phyloP scores from a whole-genome alignment of 2,329 filamentous ascomycete species.

The Incumbomyces lentus region DNA sequence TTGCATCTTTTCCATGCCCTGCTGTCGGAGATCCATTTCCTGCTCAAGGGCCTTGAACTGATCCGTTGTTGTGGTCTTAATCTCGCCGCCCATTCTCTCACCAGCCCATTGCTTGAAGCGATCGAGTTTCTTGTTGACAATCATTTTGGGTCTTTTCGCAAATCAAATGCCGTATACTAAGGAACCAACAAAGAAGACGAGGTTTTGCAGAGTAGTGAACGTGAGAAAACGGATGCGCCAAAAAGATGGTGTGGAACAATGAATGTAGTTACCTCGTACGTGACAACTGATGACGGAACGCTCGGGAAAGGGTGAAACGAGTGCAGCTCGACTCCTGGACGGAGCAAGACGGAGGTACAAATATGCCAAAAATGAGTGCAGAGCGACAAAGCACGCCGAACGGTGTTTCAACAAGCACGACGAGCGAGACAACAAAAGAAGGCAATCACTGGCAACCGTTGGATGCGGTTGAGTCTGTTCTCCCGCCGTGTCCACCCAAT shows the following conservation, averaged over 20 bases:
- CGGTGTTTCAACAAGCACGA: constrained; percentile 1
- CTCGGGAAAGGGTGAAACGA: neutral
- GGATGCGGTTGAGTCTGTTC: neutral
- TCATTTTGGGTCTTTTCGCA: constrained; percentile 34
- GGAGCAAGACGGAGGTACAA: neutral
- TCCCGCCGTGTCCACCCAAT: neutral
- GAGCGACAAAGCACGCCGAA: neutral
- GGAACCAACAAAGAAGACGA: neutral
- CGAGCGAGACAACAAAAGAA: neutral
- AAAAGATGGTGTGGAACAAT: neutral
- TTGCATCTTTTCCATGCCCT: constrained; percentile 85
- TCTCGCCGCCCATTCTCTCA: constrained; percentile 88
- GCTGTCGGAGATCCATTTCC: constrained; percentile 81
- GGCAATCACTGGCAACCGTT: neutral
- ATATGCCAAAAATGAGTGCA: neutral
- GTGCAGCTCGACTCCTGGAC: neutral
- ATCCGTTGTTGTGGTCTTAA: constrained; percentile 75
- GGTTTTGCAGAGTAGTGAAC: neutral
- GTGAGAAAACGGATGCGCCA: neutral
- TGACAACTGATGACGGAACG: neutral
- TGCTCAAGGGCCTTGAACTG: constrained; percentile 83
- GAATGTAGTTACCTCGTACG: neutral
- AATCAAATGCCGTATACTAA: neutral
- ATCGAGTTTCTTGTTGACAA: constrained; percentile 79
- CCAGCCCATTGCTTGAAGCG: constrained; percentile 96